Evolutionary conservation across 75 land plant species (phyloP).

Genomic region (Gnetum montanum): DNA sequence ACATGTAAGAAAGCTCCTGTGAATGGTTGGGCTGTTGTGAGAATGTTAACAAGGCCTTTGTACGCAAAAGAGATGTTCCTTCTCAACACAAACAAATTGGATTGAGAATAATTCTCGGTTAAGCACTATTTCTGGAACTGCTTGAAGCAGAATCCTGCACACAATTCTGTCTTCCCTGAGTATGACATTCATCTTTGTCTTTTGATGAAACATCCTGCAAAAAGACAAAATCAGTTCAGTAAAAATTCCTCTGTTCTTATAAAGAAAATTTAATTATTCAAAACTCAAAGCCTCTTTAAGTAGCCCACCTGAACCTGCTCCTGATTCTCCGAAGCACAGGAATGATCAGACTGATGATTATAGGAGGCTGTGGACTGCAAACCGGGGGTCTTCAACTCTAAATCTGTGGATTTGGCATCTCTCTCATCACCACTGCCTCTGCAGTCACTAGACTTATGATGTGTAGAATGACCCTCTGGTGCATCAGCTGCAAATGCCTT

Average conservation of each 20-base stretch:
- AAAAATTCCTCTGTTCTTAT: neutral
- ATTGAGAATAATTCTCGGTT: too few species aligned
- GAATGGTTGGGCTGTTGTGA: too few species aligned
- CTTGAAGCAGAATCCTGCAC: slow-evolving; percentile 1
- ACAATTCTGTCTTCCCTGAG: slow-evolving; percentile 1
- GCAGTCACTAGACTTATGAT: neutral
- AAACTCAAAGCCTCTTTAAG: neutral
- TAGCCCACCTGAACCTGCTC: slow-evolving; percentile 9
- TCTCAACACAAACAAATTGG: too few species aligned
- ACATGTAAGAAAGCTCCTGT: too few species aligned
- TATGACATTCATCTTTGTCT: neutral
- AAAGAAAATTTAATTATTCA: neutral
- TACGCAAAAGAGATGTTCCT: too few species aligned
- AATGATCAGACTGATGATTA: slow-evolving; percentile 6
- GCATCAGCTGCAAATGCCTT: neutral
- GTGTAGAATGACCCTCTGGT: neutral
- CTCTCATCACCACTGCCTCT: neutral
- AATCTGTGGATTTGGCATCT: slow-evolving; percentile 1
- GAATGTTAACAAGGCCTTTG: too few species aligned
- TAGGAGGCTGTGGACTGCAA: neutral
- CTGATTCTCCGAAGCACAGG: neutral
- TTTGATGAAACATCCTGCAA: slow-evolving; percentile 5
- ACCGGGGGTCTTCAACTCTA: slow-evolving; percentile 6
- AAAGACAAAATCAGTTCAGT: neutral
- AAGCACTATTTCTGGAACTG: slow-evolving; percentile 3